These are phyloP conservation scores for Rhizopogon sp. DNA, from an alignment of 768 basidiomycete species.

Conservation along the genomic window DNA sequence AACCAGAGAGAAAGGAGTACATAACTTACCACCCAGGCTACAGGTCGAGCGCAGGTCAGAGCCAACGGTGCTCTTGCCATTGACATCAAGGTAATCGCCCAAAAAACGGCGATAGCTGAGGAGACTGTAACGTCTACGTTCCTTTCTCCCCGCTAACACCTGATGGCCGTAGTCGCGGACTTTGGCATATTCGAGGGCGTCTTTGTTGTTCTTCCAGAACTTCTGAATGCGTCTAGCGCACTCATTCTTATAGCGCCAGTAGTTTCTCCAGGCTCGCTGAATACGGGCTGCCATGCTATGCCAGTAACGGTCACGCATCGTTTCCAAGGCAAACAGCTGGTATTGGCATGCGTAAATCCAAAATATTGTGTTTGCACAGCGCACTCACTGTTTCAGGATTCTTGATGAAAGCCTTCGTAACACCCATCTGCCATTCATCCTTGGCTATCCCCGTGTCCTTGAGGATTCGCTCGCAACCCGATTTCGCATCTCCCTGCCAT, in stretches of 20 bases:
- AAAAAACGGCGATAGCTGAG: constrained; percentile 91
- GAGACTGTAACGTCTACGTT: constrained; percentile 88
- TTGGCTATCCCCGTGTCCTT: constrained; percentile 93
- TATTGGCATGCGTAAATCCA: neutral
- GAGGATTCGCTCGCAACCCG: constrained; percentile 89
- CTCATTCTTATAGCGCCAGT: constrained; percentile 92
- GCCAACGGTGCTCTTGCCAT: constrained; percentile 74
- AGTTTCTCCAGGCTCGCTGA: constrained; percentile 94
- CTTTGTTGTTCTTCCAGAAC: constrained; percentile 99
- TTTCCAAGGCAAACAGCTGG: constrained; percentile 95
- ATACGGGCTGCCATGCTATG: constrained; percentile 99
- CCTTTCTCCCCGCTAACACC: constrained; percentile 86
- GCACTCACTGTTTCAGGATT: constrained; percentile 89
- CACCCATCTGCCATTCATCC: constrained; percentile 99
- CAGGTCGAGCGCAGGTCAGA: constrained; percentile 69
- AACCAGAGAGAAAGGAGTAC: neutral
- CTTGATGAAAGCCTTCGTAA: constrained; percentile 98
- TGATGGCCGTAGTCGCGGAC: constrained; percentile 94
- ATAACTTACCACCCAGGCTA: constrained; percentile 61
- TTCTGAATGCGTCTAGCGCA: constrained; percentile 93
- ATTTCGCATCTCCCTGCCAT: constrained; percentile 87
- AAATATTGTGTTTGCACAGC: neutral
- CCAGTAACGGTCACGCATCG: constrained; percentile 99
- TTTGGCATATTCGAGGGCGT: constrained; percentile 82
- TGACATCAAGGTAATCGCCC: constrained; percentile 94